A percentile compares a stretch with the other conserved stretches of the same genome.
Evolutionary conservation across 2,329 filamentous ascomycete species (phyloP).

Genomic region (Hypoxylon sp.): DNA sequence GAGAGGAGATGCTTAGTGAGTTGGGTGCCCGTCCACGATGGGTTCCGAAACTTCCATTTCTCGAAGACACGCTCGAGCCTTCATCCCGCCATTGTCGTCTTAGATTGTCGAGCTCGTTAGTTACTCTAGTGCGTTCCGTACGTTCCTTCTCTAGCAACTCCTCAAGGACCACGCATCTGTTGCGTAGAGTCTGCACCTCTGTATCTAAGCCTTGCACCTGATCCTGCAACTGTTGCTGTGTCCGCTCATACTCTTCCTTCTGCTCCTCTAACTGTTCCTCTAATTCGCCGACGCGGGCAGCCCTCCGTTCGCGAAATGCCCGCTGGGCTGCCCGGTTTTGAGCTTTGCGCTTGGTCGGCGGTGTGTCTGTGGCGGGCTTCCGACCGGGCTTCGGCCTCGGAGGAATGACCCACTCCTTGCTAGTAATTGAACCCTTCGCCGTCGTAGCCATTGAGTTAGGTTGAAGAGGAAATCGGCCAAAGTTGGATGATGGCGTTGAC

Average conservation of each 20-base stretch:
- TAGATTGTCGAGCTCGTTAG: conserved; percentile 51
- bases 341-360: conserved; percentile 91
- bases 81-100: conserved; percentile 49
- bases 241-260: conserved; percentile 70
- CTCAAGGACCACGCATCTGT: conserved; percentile 74
- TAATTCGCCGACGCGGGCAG: conserved; percentile 84
- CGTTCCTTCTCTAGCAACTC: conserved; percentile 73
- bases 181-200: conserved; percentile 76
- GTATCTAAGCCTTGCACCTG: conserved; percentile 72
- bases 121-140: conserved; percentile 60
- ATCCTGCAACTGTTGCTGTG: conserved; percentile 70
- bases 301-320: conserved; percentile 89
- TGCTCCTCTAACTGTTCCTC: conserved; percentile 77
- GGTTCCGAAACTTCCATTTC: conserved; percentile 50
- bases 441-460: conserved; percentile 64
- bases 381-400: conserved; percentile 90
- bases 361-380: conserved; percentile 94
- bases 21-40: conserved; percentile 45
- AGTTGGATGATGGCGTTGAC: conserved; percentile 50
- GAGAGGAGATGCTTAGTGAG: conserved; percentile 46
- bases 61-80: conserved; percentile 47
- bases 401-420: conserved; percentile 88
- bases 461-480: conserved; percentile 51
- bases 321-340: conserved; percentile 95
- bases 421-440: conserved; percentile 75